Percentiles rank a stretch among this genome's conserved stretches.
Conservation (phyloP, 352 stramenopile genomes). For the Phytophthora colocasiae region DNA sequence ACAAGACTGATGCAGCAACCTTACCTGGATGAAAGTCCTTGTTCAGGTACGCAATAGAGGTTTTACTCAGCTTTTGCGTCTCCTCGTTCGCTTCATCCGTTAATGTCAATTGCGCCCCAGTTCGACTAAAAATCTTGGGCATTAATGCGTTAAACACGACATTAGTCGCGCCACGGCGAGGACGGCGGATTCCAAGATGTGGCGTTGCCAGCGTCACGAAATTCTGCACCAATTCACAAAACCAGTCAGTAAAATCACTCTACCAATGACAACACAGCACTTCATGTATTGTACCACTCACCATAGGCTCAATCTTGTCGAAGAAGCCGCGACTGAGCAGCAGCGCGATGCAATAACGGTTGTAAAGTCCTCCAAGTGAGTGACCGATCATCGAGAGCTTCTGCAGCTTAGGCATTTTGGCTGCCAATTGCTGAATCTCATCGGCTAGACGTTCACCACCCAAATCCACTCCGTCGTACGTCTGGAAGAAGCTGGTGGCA, state of each 20-base stretch:
- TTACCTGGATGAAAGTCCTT: conserved; percentile 43
- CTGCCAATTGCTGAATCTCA: conserved; percentile 62
- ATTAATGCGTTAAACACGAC: conserved; percentile 70
- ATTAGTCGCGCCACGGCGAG: conserved; percentile 65
- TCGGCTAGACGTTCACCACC: conserved; percentile 74
- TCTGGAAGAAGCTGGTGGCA: conserved; percentile 68
- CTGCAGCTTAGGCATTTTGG: conserved; percentile 61
- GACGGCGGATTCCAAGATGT: conserved; percentile 78
- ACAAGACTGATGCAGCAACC: neutral
- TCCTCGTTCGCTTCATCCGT: conserved; percentile 59
- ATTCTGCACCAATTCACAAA: conserved; percentile 54
- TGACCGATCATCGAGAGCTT: conserved; percentile 84
- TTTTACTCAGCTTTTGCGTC: conserved; percentile 48
- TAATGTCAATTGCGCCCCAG: conserved; percentile 69
- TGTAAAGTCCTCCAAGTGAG: conserved; percentile 82
- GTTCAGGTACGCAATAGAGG: conserved; percentile 23
- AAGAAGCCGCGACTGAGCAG: conserved; percentile 81
- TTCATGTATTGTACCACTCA: conserved; percentile 16
- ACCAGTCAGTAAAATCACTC: conserved; percentile 9
- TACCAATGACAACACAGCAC: neutral
- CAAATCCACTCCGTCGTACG: conserved; percentile 78
- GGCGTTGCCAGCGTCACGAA: conserved; percentile 82
- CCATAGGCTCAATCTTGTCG: conserved; percentile 70
- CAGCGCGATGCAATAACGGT: conserved; percentile 77
- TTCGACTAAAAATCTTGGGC: conserved; percentile 77